Evolutionary conservation across 345 rosid genomes (phyloP).

Genomic region (Eucalyptus shirleyi): DNA sequence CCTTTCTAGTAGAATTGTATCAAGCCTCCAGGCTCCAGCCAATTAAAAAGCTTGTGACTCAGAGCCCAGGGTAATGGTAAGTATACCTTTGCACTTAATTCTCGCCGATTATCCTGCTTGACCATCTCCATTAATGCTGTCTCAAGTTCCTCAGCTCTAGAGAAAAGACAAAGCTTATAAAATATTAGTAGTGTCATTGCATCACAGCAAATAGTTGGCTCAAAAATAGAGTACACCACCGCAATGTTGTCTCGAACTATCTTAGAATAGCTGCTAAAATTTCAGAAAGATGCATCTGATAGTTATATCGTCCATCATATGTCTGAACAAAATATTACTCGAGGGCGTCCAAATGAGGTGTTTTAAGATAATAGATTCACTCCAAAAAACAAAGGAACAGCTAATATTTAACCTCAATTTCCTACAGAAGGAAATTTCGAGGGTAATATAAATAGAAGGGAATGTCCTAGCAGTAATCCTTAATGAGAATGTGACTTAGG

Average conservation of each 20-base stretch:
- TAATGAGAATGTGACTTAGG: neutral
- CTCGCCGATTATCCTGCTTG: constrained; percentile 90
- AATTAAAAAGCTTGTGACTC: neutral
- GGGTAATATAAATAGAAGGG: neutral
- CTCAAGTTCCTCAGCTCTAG: constrained; percentile 98
- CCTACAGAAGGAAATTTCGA: neutral
- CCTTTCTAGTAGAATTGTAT: neutral
- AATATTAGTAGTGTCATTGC: neutral
- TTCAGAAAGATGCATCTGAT: neutral
- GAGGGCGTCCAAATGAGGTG: neutral
- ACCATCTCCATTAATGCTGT: constrained; percentile 99
- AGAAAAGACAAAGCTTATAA: neutral
- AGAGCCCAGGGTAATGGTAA: neutral
- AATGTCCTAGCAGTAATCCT: neutral
- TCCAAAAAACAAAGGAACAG: neutral
- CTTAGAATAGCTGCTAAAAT: neutral
- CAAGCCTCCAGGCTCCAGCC: neutral
- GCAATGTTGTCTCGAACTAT: neutral
- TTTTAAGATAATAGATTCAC: neutral
- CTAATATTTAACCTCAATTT: neutral
- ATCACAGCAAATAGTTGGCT: neutral
- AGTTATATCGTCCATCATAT: neutral
- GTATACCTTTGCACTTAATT: constrained; percentile 88
- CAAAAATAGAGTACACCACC: neutral
- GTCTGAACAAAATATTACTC: neutral